These are phyloP conservation scores for Microcos paniculata DNA, from an alignment of 345 rosid species.

Conservation along the genomic window DNA sequence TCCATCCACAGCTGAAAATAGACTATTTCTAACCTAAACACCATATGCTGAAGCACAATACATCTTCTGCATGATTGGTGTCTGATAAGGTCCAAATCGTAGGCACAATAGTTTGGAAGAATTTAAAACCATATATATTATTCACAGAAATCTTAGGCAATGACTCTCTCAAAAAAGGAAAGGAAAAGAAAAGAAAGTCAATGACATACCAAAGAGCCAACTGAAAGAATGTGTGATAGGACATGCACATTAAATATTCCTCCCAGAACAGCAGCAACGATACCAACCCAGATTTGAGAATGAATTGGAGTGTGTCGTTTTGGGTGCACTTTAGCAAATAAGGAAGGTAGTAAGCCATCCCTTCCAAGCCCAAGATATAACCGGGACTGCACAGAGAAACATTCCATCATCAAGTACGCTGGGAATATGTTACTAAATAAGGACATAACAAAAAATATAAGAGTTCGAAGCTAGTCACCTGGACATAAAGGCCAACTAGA, in stretches of 20 bases:
- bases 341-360: conserved; percentile 86
- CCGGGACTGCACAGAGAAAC: conserved; percentile 67
- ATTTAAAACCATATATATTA: neutral
- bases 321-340: conserved; percentile 86
- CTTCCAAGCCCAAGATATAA: conserved; percentile 93
- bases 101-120: neutral
- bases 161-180: neutral
- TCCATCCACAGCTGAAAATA: conserved; percentile 1
- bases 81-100: neutral
- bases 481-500: conserved; percentile 96
- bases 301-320: conserved; percentile 78
- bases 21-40: neutral
- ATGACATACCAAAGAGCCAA: conserved; percentile 82
- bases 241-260: conserved; percentile 78
- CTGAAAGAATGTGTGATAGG: conserved; percentile 94
- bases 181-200: neutral
- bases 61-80: neutral
- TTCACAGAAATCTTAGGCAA: neutral
- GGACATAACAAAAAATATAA: conserved; percentile 9
- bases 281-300: conserved; percentile 96
- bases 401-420: conserved; percentile 21
- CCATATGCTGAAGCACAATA: neutral
- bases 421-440: conserved; percentile 10
- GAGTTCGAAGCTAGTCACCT: conserved; percentile 46
- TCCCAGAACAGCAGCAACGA: conserved; percentile 70